Evolutionary conservation across 495 filamentous ascomycete species (phyloP).

Genomic region (Xylaria curta): DNA sequence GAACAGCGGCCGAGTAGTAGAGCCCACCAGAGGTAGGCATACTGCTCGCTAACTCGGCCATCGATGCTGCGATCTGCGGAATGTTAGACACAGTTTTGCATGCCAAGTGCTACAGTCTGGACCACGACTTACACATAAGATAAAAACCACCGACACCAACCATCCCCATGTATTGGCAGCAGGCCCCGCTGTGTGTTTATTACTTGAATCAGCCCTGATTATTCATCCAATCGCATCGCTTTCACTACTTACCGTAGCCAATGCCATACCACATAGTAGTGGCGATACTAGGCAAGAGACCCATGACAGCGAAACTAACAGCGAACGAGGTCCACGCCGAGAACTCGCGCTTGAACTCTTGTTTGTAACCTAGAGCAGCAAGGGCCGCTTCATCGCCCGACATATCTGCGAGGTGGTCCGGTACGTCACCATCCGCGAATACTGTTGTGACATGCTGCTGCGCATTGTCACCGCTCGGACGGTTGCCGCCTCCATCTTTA

Average conservation of each 20-base stretch:
- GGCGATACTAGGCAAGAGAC: conserved; percentile 76
- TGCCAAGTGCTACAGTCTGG: background rate
- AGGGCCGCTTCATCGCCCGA: conserved; percentile 72
- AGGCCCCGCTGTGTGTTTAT: conserved; percentile 63
- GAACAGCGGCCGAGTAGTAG: conserved; percentile 79
- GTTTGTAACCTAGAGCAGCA: conserved; percentile 75
- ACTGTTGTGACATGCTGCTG: conserved; percentile 72
- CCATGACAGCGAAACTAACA: conserved; percentile 78
- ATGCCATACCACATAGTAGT: conserved; percentile 80
- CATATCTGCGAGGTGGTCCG: conserved; percentile 47
- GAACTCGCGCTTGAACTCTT: conserved; percentile 84
- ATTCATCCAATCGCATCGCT: background rate
- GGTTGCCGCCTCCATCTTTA: background rate
- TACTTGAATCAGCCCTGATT: conserved; percentile 22
- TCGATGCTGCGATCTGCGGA: conserved; percentile 29
- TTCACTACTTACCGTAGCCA: conserved; percentile 65
- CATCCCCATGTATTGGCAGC: conserved; percentile 87
- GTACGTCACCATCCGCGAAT: conserved; percentile 68
- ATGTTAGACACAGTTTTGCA: conserved; percentile 57
- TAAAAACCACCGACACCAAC: conserved; percentile 76
- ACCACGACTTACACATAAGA: conserved; percentile 71
- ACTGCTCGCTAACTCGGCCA: conserved; percentile 48
- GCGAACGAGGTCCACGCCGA: conserved; percentile 84
- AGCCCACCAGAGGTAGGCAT: conserved; percentile 64
- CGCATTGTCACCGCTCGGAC: conserved; percentile 34